These are phyloP conservation scores for Oryza glaberrima DNA, from an alignment of 176 grass and related monocot species.

Conservation along the genomic window DNA sequence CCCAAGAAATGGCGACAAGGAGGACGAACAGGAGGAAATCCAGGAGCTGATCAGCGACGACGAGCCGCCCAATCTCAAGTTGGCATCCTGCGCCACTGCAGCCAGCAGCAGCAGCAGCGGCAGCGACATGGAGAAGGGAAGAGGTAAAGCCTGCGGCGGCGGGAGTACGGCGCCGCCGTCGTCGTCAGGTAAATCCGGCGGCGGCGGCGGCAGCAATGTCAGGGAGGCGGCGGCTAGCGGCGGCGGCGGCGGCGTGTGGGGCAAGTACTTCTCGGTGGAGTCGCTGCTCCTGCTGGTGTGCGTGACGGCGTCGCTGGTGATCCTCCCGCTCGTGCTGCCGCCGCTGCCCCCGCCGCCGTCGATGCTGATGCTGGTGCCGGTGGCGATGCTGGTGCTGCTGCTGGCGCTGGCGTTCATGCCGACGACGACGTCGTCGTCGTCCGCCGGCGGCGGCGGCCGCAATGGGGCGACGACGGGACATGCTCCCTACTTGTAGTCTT, in stretches of 20 bases:
- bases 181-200: neutral
- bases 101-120: neutral
- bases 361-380: conserved; percentile 75
- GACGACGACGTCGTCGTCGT: conserved; percentile 42
- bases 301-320: conserved; percentile 70
- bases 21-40: conserved; percentile 21
- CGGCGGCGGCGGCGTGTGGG: neutral
- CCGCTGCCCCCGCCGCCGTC: conserved; percentile 84
- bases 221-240: neutral
- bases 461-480: neutral
- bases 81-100: neutral
- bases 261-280: conserved; percentile 56
- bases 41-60: conserved; percentile 39
- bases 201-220: neutral
- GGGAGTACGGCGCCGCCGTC: neutral
- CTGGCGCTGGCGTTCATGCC: conserved; percentile 75
- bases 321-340: conserved; percentile 86
- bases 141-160: neutral
- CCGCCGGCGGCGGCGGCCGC: neutral
- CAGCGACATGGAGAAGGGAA: conserved; percentile 38
- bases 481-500: conserved; percentile 12
- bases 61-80: neutral
- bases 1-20: conserved; percentile 28
- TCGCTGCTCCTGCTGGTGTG: conserved; percentile 54
- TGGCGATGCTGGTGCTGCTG: conserved; percentile 68